These are phyloP conservation scores for Camellia sinensis DNA, from an alignment of 148 eudicot species.

Conservation along the genomic window DNA sequence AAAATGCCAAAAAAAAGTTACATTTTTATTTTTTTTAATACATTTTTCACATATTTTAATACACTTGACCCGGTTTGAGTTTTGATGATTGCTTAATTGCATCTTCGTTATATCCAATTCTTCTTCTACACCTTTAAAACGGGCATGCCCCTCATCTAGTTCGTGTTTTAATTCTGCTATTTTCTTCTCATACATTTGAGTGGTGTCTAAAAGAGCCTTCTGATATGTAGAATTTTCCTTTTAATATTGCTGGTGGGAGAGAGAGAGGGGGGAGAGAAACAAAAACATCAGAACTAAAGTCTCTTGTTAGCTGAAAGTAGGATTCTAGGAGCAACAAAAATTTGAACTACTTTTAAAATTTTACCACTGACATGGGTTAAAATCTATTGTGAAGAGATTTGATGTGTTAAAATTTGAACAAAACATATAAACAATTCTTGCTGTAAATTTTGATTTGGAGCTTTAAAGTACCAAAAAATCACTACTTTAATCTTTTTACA, in stretches of 20 bases:
- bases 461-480: not conserved
- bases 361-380: not conserved
- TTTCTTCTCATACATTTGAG: constrained; percentile 62
- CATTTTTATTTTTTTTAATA: too few relatives aligned
- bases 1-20: too few relatives aligned
- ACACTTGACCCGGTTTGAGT: constrained; percentile 17
- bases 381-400: not conserved
- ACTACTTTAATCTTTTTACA: not conserved
- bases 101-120: constrained; percentile 30
- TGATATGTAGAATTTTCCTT: constrained; percentile 52
- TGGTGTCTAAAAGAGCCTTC: constrained; percentile 64
- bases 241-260: constrained; percentile 51
- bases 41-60: too few relatives aligned
- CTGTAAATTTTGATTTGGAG: not conserved
- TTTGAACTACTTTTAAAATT: not conserved
- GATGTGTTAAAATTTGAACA: not conserved
- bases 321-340: not conserved
- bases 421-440: not conserved
- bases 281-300: not conserved
- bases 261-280: constrained; percentile 7
- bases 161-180: constrained; percentile 47
- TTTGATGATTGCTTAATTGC: constrained; percentile 18
- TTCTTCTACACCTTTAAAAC: constrained; percentile 44
- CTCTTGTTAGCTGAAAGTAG: not conserved
- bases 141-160: constrained; percentile 51